These are phyloP conservation scores for Paxillus ammoniavirescens DNA, from an alignment of 768 basidiomycete genomes.

Conservation along the genomic window DNA sequence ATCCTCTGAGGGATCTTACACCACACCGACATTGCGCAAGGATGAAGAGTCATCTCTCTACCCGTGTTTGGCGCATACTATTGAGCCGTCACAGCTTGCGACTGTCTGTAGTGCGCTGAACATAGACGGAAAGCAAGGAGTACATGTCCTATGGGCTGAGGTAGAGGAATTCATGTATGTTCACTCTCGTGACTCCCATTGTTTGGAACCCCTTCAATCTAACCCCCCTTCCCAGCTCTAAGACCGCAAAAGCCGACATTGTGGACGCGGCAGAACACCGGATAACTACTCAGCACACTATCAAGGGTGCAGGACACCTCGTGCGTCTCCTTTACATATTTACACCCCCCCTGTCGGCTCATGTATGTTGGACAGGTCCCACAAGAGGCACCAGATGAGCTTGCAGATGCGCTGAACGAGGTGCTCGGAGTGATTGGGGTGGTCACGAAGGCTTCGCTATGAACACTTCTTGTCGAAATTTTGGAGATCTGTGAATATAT, in stretches of 20 bases:
- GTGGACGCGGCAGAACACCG: conserved; percentile 25
- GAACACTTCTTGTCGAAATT: not conserved
- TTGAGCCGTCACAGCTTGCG: conserved; percentile 23
- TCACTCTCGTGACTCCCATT: not conserved
- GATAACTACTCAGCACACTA: conserved; percentile 17
- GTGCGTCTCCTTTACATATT: conserved; percentile 7
- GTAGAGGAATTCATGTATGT: conserved; percentile 28
- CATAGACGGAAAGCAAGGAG: conserved; percentile 8
- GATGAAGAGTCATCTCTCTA: conserved; percentile 31
- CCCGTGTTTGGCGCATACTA: conserved; percentile 23
- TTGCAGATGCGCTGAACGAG: conserved; percentile 26
- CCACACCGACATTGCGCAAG: conserved; percentile 25
- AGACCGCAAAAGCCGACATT: conserved; percentile 25
- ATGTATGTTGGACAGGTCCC: conserved; percentile 16
- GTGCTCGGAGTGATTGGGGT: conserved; percentile 18
- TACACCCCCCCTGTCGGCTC: not conserved
- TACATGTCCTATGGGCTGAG: conserved; percentile 32
- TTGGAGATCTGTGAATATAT: too few species aligned
- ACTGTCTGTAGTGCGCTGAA: conserved; percentile 15
- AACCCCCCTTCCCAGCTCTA: conserved; percentile 13
- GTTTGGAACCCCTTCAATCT: not conserved
- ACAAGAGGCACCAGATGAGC: conserved; percentile 28
- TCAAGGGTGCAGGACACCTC: conserved; percentile 30
- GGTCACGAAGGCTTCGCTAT: conserved; percentile 12
- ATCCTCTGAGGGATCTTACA: conserved; percentile 3